phyloP scores from a whole-genome alignment of 768 basidiomycete species.

The Leccinum subtestaceum region DNA sequence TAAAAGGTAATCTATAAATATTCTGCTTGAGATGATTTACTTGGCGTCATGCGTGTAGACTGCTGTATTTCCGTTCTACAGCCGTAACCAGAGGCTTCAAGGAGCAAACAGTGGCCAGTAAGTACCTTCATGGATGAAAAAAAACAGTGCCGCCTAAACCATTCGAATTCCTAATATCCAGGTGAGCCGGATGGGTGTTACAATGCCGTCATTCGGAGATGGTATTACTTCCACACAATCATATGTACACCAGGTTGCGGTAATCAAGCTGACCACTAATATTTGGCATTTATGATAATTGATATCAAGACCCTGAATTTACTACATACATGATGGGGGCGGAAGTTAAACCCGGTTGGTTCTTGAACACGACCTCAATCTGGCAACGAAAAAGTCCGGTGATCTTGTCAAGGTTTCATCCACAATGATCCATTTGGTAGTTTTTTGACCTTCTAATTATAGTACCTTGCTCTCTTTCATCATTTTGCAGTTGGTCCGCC shows the following conservation, averaged over 20 bases:
- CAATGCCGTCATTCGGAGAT: neutral
- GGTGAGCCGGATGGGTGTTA: neutral
- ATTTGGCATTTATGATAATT: constrained; percentile 4
- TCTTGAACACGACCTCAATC: constrained; percentile 5
- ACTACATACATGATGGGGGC: constrained; percentile 5
- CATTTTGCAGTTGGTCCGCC: constrained; percentile 9
- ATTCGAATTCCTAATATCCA: neutral
- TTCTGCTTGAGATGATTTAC: neutral
- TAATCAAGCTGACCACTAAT: neutral
- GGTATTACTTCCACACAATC: neutral
- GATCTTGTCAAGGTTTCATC: constrained; percentile 2
- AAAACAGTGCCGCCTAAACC: neutral
- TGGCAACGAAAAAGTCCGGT: constrained; percentile 1
- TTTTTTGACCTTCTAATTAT: constrained; percentile 10
- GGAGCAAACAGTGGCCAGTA: neutral
- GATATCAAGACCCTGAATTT: constrained; percentile 16
- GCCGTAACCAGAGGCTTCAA: constrained; percentile 6
- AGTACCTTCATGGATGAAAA: neutral
- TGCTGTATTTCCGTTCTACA: constrained; percentile 27
- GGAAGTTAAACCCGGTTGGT: neutral
- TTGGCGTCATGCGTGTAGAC: neutral
- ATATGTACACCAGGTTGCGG: neutral
- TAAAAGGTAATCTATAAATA: constrained; percentile 6
- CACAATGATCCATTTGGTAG: constrained; percentile 7
- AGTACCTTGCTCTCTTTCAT: neutral